Evolutionary conservation across 306 rosid species (phyloP), one percentile per base, ranked within the genome.

Genomic region (Quercus agrifolia): DNA sequence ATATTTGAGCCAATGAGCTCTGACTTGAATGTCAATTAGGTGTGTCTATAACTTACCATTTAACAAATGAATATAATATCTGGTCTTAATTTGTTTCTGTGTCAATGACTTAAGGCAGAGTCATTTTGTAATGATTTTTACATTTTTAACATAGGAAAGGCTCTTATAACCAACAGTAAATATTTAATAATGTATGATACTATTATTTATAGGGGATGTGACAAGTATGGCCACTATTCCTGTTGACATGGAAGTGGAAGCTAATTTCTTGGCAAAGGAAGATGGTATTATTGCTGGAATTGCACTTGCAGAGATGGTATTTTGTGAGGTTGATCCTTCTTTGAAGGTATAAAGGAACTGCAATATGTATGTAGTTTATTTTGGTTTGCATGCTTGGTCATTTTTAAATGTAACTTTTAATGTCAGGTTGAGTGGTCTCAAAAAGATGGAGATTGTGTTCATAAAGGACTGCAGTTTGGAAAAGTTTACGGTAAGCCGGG

Each of bases 201-300:
- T 5, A 19, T 68, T 33, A 33, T n/a, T 64, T 86, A 75, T 80
- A 92, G 99, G 97, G 61, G 97, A 94, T 76, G 87, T 94, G 73
- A 92, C 99, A 56, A 91, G 95, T 80, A 12, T 87, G 90, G 97
- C 97, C 15, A 92, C 95, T 79, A 90, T 88, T 80, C 97, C 95
- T 21, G 57, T 58, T 70, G 94, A 91, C 82, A 88, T 93, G 89
- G 89, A 86, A 77, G 92, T 91, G 58, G 97, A 94, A 82, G 99
- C 99, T 74, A 88, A 87, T 86, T 94, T 94, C 81, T 86, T 94
- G 86, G 97, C 91, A 11, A 92, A 94, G 89, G 97, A 94, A 82
- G 96, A 92, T 64, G 99, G 99, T 33, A 77, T 91, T 54, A 54
- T 92, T 25, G 97, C 97, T 4, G 97, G 98, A 52, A 88, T 92